Percentiles rank a stretch among this genome's conserved stretches.
These are phyloP conservation scores for Orbilia oligospora DNA, from an alignment of 2,329 filamentous ascomycete genomes.

Conservation along the genomic window DNA sequence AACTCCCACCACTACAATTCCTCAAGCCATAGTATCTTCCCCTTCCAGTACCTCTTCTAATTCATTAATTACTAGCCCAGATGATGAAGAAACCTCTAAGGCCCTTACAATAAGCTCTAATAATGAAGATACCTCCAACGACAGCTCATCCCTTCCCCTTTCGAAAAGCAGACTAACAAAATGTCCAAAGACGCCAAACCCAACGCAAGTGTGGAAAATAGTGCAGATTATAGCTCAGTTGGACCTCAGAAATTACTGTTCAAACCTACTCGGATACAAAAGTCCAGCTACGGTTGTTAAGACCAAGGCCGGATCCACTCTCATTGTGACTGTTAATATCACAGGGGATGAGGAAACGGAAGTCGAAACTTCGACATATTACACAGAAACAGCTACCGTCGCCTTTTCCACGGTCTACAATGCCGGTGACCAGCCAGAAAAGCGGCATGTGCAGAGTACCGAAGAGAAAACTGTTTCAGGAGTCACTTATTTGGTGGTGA, in stretches of 20 bases:
- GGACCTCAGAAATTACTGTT: slow-evolving; percentile 41
- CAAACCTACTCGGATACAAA: slow-evolving; percentile 26
- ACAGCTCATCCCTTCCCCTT: not conserved
- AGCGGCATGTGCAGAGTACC: not conserved
- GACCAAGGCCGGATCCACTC: not conserved
- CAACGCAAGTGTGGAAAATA: slow-evolving; percentile 27
- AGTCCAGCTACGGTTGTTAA: not conserved
- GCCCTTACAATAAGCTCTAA: not conserved
- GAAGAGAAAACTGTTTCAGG: not conserved
- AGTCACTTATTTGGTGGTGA: not conserved
- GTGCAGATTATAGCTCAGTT: slow-evolving; percentile 22
- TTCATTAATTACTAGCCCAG: not conserved
- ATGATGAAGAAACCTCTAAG: not conserved
- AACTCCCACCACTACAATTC: not conserved
- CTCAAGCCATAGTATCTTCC: not conserved
- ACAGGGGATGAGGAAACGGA: slow-evolving; percentile 13
- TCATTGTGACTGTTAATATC: not conserved
- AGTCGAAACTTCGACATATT: slow-evolving; percentile 25
- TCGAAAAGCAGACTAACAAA: not conserved
- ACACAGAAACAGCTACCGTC: slow-evolving; percentile 28
- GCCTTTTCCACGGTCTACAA: slow-evolving; percentile 35
- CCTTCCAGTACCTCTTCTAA: not conserved
- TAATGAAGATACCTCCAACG: not conserved
- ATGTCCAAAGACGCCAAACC: slow-evolving; percentile 20
- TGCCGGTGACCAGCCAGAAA: not conserved